Conservation (phyloP, 2,329 filamentous ascomycete genomes). For the Ustulina deusta region DNA sequence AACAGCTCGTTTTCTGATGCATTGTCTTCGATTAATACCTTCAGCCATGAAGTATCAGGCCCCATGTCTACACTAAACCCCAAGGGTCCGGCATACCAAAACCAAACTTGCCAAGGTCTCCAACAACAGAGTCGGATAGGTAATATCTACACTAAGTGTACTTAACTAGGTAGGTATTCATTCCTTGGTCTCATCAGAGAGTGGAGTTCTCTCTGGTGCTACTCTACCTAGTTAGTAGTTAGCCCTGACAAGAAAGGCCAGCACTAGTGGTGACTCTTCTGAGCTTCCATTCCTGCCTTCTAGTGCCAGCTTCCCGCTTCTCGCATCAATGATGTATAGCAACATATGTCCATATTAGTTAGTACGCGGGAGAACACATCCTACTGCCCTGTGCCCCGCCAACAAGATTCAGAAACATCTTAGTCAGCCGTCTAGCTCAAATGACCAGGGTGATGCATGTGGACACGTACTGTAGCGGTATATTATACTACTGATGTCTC, state of each 20-base stretch:
- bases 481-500: conserved; percentile 17
- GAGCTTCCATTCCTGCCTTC: neutral
- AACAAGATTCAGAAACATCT: conserved; percentile 8
- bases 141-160: neutral
- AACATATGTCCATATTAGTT: conserved; percentile 3
- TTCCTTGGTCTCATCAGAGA: conserved; percentile 20
- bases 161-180: conserved; percentile 1
- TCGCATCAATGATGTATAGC: conserved; percentile 3
- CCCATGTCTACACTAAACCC: neutral
- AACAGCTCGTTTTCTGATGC: neutral
- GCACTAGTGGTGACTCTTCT: conserved; percentile 1
- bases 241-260: conserved; percentile 15
- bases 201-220: conserved; percentile 20
- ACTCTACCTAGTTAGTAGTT: conserved; percentile 7
- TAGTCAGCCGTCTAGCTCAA: conserved; percentile 33
- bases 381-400: conserved; percentile 18
- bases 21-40: neutral
- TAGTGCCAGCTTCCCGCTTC: neutral
- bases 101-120: conserved; percentile 16
- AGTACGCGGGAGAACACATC: conserved; percentile 6
- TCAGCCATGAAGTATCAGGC: conserved; percentile 5
- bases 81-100: conserved; percentile 5
- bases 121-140: conserved; percentile 10
- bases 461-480: neutral
- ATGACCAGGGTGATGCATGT: conserved; percentile 23